Evolutionary conservation across 495 filamentous ascomycete species (phyloP).

Genomic region (Peziza echinospora): DNA sequence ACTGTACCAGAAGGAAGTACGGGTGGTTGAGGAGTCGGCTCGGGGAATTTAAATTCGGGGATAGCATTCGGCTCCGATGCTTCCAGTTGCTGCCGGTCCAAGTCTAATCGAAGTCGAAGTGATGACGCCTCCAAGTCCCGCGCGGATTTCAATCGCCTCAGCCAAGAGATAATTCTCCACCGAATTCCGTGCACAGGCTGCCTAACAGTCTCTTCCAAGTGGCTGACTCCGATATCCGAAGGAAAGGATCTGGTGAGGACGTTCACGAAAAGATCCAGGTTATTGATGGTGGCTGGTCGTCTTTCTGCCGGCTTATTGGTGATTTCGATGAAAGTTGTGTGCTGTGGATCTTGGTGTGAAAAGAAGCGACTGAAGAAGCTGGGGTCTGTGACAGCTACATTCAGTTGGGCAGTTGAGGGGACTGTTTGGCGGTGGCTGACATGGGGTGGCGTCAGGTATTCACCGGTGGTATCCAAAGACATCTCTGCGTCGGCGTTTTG

Average conservation of each 20-base stretch:
- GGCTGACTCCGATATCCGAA: background rate
- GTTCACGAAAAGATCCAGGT: conserved; percentile 8
- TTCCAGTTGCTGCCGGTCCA: background rate
- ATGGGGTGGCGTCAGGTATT: conserved; percentile 7
- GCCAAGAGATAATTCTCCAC: conserved; percentile 9
- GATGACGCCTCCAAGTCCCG: conserved; percentile 9
- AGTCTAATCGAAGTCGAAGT: too few species aligned
- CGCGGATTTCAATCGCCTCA: conserved; percentile 11
- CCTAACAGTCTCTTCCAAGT: background rate
- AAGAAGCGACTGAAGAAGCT: conserved; percentile 18
- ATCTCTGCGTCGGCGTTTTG: too few species aligned
- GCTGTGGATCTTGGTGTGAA: conserved; percentile 14
- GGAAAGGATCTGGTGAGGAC: conserved; percentile 1
- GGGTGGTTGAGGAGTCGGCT: background rate
- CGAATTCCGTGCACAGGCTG: conserved; percentile 6
- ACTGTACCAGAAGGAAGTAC: background rate
- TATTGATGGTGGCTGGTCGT: conserved; percentile 12
- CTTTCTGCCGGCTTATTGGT: conserved; percentile 8
- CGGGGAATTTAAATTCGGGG: background rate
- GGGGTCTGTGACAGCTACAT: conserved; percentile 13
- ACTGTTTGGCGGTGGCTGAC: background rate
- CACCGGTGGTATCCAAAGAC: background rate
- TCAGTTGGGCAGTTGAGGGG: conserved; percentile 7
- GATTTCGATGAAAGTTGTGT: conserved; percentile 17
- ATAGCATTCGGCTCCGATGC: background rate